Base-by-base conservation (phyloP, 2,329 filamentous ascomycete species). In the Verticillium isaacii region DNA sequence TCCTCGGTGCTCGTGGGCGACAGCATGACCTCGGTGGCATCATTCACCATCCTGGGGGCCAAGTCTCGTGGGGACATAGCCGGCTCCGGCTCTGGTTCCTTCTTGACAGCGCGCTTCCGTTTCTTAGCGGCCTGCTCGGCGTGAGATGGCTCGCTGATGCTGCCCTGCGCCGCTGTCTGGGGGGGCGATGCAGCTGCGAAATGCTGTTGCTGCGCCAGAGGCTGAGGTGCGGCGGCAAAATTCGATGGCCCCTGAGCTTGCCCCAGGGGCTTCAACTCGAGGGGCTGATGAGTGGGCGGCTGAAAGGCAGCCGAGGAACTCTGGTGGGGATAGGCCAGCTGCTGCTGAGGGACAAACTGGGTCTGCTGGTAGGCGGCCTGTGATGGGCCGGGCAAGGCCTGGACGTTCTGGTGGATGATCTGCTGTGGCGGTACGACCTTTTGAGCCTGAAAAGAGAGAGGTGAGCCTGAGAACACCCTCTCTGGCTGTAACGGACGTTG, bases 21-120 rank as follows among this genome's bases (percentile, higher is more conserved):
- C 6, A 17, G 5, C 14, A 32, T 9, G 15, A 15, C 32, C 9
- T 56, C 54, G 5, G 14, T 34, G 54, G 15, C 19, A 9, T 34
- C 32, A 14, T 17, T 17, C n/a, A 25, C 14, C 17, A 17, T 34
- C n/a, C 8, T 56, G 5, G 14, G 23, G 25, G 32, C 15, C 9
- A 32, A 15, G 9, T 25, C 5, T 17, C 32, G 54, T 34, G 25
- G 54, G 1, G 63, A 29, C 11, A 23, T 39, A 17, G 50, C 36
- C 19, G 41, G 58, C 58, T 75, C 75, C 32, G 73, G 61, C 41
- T 78, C 77, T 5, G 77, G 75, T 5, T 68, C 63, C 56, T 69
- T 78, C 59, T 71, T 78, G 1, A 64, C 54, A 5, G 61, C 63
- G 3, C 75, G 72, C 64, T 79, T 79, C 45, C 75, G 73, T 68